Evolutionary conservation across 1,284 basidiomycete species (phyloP), one percentile per base, ranked within the genome.

Genomic region (Rhodotorula sp.): DNA sequence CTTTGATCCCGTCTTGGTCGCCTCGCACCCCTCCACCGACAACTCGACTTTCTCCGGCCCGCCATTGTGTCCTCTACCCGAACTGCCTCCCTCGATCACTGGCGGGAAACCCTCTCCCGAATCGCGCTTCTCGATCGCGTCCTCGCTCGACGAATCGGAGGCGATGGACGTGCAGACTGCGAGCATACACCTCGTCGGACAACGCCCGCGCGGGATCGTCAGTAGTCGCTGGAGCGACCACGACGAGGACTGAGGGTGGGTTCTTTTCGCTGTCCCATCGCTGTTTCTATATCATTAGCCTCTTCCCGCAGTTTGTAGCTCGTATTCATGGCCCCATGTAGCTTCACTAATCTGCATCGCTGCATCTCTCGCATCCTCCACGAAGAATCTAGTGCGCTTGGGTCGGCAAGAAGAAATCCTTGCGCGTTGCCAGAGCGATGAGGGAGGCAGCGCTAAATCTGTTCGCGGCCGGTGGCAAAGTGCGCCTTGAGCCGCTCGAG

Each of bases 381-480:
- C 38, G 38, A 14, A 34, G 34, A 43, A 43, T 43, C 12, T 10
- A 14, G 38, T 43, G 14, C 38, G 12, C 38, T 43, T 43, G 38
- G 38, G 38, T 10, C 34, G 34, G 34, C 34, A 34, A 34, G 8
- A 12, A 14, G 38, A 43, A 1, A 43, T 14, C 12, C 38, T 50
- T 50, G 49, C 19, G 49, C 49, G 3, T 50, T 50, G 49, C 49
- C 3, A 19, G 49, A 50, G 23, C 49, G 19, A 23, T 23, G 49
- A 7, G 6, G 23, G 49, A 50, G 23, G 21, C 23, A 7, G 52
- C 52, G 4, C 34, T 38, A 54, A 19, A 59, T 56, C 26, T 49
- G 43, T 15, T 59, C 58, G 12, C 64, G n/a, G 5, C 66, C 66
- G 14, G 70, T 71, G 23, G 70, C 70, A 3, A 64, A 71, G 56